A percentile compares a stretch with the other conserved stretches of the same genome.
Evolutionary conservation across 495 filamentous ascomycete species (phyloP).

Genomic region (Xylaria bambusicola): DNA sequence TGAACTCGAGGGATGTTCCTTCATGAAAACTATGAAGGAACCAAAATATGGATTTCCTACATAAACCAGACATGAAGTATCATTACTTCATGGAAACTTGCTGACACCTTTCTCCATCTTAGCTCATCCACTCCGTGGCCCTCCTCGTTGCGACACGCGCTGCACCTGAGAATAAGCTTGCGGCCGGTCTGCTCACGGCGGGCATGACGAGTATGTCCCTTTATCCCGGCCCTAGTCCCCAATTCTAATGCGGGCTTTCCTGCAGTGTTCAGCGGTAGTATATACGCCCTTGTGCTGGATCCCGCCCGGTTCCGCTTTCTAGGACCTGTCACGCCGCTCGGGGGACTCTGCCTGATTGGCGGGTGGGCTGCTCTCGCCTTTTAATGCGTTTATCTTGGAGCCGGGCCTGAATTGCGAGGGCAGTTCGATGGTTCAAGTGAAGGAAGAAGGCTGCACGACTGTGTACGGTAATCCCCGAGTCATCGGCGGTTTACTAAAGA

Average conservation of each 20-base stretch:
- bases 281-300: slow-evolving; percentile 61
- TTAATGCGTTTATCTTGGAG: not conserved
- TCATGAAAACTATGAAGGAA: too few relatives aligned
- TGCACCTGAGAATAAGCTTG: slow-evolving; percentile 38
- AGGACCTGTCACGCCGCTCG: slow-evolving; percentile 62
- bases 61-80: too few relatives aligned
- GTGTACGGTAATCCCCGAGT: too few relatives aligned
- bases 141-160: slow-evolving; percentile 49
- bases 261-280: slow-evolving; percentile 59
- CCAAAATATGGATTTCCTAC: too few relatives aligned
- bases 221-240: slow-evolving; percentile 16
- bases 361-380: slow-evolving; percentile 33
- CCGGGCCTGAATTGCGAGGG: too few relatives aligned
- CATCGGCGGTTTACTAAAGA: too few relatives aligned
- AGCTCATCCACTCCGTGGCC: slow-evolving; percentile 61
- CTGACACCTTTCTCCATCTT: not conserved
- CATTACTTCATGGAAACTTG: too few relatives aligned
- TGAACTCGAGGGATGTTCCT: too few relatives aligned
- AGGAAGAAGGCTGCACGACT: too few relatives aligned
- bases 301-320: slow-evolving; percentile 55
- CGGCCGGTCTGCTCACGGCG: slow-evolving; percentile 43
- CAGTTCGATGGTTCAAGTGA: too few relatives aligned
- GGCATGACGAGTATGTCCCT: slow-evolving; percentile 41
- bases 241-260: not conserved
- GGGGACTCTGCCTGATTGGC: slow-evolving; percentile 51